These are phyloP conservation scores for Sporothrix variecibatus DNA, from an alignment of 2,329 filamentous ascomycete species.

Conservation along the genomic window DNA sequence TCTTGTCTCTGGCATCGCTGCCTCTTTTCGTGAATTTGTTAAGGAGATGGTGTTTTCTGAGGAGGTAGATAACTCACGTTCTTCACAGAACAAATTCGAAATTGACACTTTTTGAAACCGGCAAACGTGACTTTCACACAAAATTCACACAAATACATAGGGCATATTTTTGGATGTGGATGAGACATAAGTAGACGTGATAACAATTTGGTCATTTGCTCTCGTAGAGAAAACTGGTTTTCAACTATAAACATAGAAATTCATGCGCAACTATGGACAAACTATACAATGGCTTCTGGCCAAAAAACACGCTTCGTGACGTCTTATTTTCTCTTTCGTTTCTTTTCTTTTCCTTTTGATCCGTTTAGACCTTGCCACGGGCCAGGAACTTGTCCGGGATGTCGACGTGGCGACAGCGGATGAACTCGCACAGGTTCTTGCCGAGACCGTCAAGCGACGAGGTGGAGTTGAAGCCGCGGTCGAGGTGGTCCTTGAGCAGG, in stretches of 20 bases:
- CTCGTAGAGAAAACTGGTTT: neutral
- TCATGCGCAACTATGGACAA: neutral
- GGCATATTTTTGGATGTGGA: neutral
- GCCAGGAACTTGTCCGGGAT: slow-evolving; percentile 46
- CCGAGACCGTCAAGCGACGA: slow-evolving; percentile 26
- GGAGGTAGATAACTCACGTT: neutral
- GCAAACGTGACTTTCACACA: neutral
- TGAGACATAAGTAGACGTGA: neutral
- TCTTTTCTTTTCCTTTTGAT: neutral
- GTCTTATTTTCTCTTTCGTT: neutral
- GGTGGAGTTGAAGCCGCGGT: slow-evolving; percentile 33
- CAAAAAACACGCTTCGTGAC: neutral
- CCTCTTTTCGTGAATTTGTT: neutral
- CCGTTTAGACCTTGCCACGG: slow-evolving; percentile 25
- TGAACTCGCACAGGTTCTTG: slow-evolving; percentile 30
- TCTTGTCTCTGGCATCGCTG: neutral
- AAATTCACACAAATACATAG: too few species aligned
- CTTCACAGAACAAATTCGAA: neutral
- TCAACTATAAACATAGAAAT: neutral
- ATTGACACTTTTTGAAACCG: neutral
- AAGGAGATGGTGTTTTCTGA: neutral
- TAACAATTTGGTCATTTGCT: neutral
- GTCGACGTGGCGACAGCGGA: slow-evolving; percentile 46
- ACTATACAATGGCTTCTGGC: slow-evolving; percentile 8
- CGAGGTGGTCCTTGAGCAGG: slow-evolving; percentile 38